Evolutionary conservation across 768 basidiomycete species (phyloP).

Genomic region (Suillus cothurnatus): DNA sequence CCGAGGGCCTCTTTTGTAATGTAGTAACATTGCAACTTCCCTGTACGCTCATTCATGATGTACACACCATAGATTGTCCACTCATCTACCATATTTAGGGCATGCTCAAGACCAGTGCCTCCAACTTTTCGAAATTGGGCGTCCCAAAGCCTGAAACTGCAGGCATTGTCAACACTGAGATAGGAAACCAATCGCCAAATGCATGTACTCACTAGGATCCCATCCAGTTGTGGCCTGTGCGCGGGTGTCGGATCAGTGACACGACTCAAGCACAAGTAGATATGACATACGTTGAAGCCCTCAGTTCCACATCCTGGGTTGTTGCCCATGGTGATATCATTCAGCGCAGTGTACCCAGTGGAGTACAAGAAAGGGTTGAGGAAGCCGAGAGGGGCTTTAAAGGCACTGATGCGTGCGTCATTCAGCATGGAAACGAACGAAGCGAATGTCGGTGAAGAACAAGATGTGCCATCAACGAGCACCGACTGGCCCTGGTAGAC

Average conservation of each 20-base stretch:
- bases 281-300: conserved; percentile 42
- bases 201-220: conserved; percentile 49
- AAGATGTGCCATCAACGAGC: conserved; percentile 35
- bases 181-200: conserved; percentile 17
- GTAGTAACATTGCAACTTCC: neutral
- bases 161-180: conserved; percentile 11
- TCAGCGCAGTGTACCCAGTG: conserved; percentile 42
- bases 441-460: conserved; percentile 32
- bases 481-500: conserved; percentile 38
- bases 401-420: conserved; percentile 35
- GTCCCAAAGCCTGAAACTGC: conserved; percentile 59
- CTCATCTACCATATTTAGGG: neutral
- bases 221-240: conserved; percentile 53
- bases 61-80: neutral
- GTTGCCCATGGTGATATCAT: conserved; percentile 49
- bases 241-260: neutral
- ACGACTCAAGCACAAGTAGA: neutral
- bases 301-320: conserved; percentile 47
- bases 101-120: conserved; percentile 35
- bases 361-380: conserved; percentile 56
- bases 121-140: conserved; percentile 51
- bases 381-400: conserved; percentile 40
- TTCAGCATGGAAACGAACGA: conserved; percentile 42
- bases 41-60: neutral
- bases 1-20: neutral